These are phyloP conservation scores for Penicillium digitatum DNA, from an alignment of 2,329 filamentous ascomycete species.

Conservation along the genomic window DNA sequence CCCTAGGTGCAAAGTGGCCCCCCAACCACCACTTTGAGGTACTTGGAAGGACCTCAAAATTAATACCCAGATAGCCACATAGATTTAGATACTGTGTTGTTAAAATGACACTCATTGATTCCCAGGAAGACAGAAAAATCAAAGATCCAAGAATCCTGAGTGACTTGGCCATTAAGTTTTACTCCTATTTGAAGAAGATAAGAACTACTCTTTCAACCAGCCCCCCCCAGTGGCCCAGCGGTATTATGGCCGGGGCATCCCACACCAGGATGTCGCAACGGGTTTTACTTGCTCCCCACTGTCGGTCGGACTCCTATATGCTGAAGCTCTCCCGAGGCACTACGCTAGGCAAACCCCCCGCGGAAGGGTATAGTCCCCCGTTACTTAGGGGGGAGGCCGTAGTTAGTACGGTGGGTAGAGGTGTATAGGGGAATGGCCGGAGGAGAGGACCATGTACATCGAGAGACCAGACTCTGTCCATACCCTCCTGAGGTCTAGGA, in stretches of 20 bases:
- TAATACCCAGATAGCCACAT: fast-evolving
- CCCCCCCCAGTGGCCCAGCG: not conserved
- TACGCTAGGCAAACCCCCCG: not conserved
- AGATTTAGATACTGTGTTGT: fast-evolving
- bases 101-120: not conserved
- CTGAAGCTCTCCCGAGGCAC: not conserved
- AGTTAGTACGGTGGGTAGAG: not conserved
- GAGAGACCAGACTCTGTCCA: not conserved
- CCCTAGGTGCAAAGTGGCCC: not conserved
- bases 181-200: not conserved
- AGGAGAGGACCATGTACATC: not conserved
- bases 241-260: not conserved
- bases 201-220: not conserved
- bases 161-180: not conserved
- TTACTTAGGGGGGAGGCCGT: not conserved
- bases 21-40: not conserved
- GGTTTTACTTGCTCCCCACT: not conserved
- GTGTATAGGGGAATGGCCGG: not conserved
- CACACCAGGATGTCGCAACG: not conserved
- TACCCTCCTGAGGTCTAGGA: not conserved
- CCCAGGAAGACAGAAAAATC: not conserved
- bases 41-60: fast-evolving
- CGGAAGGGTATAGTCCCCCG: not conserved
- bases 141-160: not conserved
- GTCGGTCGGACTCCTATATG: not conserved